Conservation (phyloP, 1,284 basidiomycete species). For the Ustilago cynodontis region DNA sequence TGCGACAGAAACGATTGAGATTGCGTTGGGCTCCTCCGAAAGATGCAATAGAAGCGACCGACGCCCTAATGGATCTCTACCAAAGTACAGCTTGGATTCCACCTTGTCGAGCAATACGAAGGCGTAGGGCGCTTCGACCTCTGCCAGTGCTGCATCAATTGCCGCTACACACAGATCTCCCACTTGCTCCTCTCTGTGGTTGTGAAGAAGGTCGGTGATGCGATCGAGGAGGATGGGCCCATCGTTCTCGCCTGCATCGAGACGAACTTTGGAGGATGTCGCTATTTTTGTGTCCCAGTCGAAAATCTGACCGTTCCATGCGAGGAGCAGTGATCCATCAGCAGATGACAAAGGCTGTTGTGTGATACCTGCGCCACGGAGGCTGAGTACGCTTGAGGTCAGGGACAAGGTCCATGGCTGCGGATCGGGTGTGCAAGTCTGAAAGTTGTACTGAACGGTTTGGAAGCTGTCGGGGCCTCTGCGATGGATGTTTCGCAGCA, state of each 20-base stretch:
- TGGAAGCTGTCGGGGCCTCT: slow-evolving; percentile 30
- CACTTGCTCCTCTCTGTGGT: neutral
- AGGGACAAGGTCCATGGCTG: slow-evolving; percentile 26
- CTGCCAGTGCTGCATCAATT: slow-evolving; percentile 23
- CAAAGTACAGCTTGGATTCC: slow-evolving; percentile 77
- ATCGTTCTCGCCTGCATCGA: slow-evolving; percentile 54
- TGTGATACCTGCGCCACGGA: slow-evolving; percentile 56
- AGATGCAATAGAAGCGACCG: slow-evolving; percentile 80
- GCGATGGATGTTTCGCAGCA: slow-evolving; percentile 23
- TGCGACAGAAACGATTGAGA: slow-evolving; percentile 78
- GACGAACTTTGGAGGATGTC: slow-evolving; percentile 10
- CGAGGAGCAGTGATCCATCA: slow-evolving; percentile 37
- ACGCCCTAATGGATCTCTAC: slow-evolving; percentile 88
- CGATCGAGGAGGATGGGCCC: slow-evolving; percentile 40
- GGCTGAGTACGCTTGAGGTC: slow-evolving; percentile 54
- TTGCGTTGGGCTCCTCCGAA: slow-evolving; percentile 75
- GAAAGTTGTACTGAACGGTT: slow-evolving; percentile 19
- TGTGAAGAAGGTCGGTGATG: slow-evolving; percentile 22
- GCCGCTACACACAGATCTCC: neutral
- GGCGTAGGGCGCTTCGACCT: slow-evolving; percentile 64
- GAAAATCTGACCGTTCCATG: slow-evolving; percentile 68
- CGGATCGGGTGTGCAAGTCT: neutral
- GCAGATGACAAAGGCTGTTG: slow-evolving; percentile 46
- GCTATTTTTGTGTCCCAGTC: slow-evolving; percentile 27
- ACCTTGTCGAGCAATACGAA: slow-evolving; percentile 56